phyloP scores from a whole-genome alignment of 768 basidiomycete genomes.

The Tulasnella sp. region DNA sequence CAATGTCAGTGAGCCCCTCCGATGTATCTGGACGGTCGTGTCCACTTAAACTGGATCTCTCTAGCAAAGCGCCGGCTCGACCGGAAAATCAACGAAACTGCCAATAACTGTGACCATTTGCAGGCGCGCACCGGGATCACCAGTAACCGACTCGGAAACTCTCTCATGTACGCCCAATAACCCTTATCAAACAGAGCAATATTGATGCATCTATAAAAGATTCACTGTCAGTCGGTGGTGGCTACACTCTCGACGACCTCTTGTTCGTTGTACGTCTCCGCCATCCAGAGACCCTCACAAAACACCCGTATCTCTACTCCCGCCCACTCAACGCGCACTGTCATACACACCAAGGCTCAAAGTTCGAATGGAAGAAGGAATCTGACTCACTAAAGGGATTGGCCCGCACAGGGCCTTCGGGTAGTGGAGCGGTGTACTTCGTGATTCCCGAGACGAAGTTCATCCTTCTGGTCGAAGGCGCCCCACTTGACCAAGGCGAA shows the following conservation, averaged over 20 bases:
- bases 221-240: not conserved
- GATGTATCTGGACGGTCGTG: not conserved
- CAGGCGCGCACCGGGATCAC: not conserved
- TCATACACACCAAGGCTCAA: not conserved
- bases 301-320: not conserved
- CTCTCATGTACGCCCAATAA: not conserved
- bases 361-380: conserved; percentile 3
- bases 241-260: not conserved
- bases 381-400: not conserved
- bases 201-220: not conserved
- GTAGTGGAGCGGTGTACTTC: not conserved
- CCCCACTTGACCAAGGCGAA: not conserved
- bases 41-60: not conserved
- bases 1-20: not conserved
- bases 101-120: not conserved
- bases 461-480: not conserved
- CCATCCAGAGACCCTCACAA: not conserved
- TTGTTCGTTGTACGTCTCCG: not conserved
- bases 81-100: not conserved
- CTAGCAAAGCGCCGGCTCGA: not conserved
- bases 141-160: not conserved
- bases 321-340: not conserved
- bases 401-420: not conserved
- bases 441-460: not conserved
- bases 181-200: not conserved